Conservation (phyloP, 2,329 filamentous ascomycete genomes). For the Phialophora expanda region DNA sequence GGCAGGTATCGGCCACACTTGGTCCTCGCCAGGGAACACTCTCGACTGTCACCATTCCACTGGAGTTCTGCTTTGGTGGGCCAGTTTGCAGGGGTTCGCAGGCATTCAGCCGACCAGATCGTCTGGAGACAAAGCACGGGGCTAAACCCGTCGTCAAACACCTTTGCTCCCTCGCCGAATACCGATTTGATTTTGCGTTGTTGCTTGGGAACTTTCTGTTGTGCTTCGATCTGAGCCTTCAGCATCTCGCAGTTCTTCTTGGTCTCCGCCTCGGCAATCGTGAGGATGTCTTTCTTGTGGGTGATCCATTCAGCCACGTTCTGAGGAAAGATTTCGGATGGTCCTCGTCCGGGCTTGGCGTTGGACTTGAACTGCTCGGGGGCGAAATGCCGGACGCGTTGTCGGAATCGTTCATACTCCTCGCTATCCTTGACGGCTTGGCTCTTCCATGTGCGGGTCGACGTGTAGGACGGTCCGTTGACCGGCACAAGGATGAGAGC, state of each 20-base stretch:
- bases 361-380: conserved; percentile 30
- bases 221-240: conserved; percentile 27
- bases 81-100: conserved; percentile 22
- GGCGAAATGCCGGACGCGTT: conserved; percentile 32
- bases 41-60: conserved; percentile 32
- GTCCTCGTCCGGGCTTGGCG: conserved; percentile 19
- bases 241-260: conserved; percentile 26
- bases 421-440: conserved; percentile 29
- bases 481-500: background rate
- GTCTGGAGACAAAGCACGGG: conserved; percentile 29
- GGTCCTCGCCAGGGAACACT: conserved; percentile 24
- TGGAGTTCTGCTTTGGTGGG: conserved; percentile 27
- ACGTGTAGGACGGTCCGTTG: conserved; percentile 24
- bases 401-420: conserved; percentile 31
- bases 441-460: conserved; percentile 35
- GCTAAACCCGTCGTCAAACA: conserved; percentile 30
- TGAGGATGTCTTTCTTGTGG: conserved; percentile 28
- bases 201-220: conserved; percentile 23
- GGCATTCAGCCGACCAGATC: conserved; percentile 32
- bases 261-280: conserved; percentile 23
- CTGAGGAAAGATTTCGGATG: conserved; percentile 31
- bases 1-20: conserved; percentile 30
- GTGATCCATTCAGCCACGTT: conserved; percentile 27
- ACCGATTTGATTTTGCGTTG: conserved; percentile 30
- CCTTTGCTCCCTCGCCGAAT: conserved; percentile 31